Evolutionary conservation across 2,329 filamentous ascomycete genomes (phyloP), one percentile per base, ranked within the genome.

Genomic region (Magnaporthiopsis incrustans): DNA sequence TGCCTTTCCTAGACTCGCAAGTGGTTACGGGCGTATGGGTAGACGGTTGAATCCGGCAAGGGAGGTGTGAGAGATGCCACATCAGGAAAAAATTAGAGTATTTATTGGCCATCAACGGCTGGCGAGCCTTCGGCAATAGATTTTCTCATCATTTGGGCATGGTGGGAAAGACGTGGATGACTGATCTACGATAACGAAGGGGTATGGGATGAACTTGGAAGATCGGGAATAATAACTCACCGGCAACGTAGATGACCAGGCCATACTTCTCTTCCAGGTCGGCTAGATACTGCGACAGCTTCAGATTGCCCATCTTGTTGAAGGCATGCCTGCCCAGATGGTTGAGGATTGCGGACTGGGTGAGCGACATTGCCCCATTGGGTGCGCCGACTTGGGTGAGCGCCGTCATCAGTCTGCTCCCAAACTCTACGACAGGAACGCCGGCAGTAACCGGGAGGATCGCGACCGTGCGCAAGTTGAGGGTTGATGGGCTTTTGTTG

Each of bases 251-350:
- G 10, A 99, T 81, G 1, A 99, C 92, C 70, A 99, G 86, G 1
- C 94, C 92, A 70, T 96, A 98, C 74, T 97, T 97, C 76, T 99
- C 95, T 76, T 99, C 95, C 14, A 99, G 81, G 71, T 99, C 95
- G 2, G 96, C 95, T 61, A 99, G 83, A 72, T 99, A 99, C 69
- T 99, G 94, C 1, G 94, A 92, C 8, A 99, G 80, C 76, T 96
- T 97, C 33, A 99, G 80, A 76, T 97, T 98, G 7, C 95, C 95
- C 89, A 99, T 98, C 70, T 89, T 91, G 76, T 90, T 98, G 74
- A 99, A 99, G 0, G 96, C 95, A 75, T 99, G 92, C 67, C 95
- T 89, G 33, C 96, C 95, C 1, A 99, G 83, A 73, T 99, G 96
- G 68, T 96, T 97, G 62, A 99, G 77, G 69, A 99, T 97, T 2